These are phyloP conservation scores for Xylaria castorea DNA, from an alignment of 495 filamentous ascomycete genomes.

Conservation along the genomic window DNA sequence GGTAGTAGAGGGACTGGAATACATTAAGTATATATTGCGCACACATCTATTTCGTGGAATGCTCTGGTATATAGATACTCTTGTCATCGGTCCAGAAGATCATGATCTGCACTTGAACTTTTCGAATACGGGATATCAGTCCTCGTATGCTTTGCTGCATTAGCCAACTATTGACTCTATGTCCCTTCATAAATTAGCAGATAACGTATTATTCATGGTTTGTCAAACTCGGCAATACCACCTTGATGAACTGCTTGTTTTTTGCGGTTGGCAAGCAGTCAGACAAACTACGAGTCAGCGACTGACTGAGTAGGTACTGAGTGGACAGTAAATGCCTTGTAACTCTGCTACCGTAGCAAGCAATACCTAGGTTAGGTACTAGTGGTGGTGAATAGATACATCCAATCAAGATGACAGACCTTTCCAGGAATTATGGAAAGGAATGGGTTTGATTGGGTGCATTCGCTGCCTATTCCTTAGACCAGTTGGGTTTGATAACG, in stretches of 20 bases:
- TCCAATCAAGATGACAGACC: neutral
- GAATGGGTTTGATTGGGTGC: neutral
- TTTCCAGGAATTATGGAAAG: neutral
- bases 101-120: neutral
- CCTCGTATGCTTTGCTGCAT: neutral
- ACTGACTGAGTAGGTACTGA: neutral
- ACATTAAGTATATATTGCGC: neutral
- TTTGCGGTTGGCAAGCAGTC: neutral
- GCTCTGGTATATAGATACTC: neutral
- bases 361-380: neutral
- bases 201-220: conserved; percentile 16
- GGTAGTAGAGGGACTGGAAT: neutral
- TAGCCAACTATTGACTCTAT: neutral
- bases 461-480: neutral
- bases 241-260: neutral
- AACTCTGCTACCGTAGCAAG: neutral
- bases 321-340: neutral
- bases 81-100: neutral
- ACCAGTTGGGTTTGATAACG: neutral
- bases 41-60: neutral
- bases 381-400: neutral
- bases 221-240: conserved; percentile 1
- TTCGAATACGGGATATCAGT: neutral
- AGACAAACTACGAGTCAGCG: conserved; percentile 3
- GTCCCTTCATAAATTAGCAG: neutral